Evolutionary conservation across 768 basidiomycete genomes (phyloP).

Genomic region (Russula compacta): DNA sequence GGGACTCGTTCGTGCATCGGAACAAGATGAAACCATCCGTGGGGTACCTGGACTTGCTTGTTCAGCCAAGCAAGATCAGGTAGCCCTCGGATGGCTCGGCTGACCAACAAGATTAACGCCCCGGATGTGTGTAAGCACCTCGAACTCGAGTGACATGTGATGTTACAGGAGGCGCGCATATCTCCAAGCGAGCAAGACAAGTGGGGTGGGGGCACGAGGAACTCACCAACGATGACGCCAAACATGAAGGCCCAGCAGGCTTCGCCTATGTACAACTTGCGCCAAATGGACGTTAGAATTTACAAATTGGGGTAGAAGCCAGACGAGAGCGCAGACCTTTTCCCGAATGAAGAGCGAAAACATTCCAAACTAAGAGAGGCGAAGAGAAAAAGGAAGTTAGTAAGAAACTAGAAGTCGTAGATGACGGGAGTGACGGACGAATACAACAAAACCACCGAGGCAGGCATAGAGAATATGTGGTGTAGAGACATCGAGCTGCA

Average conservation of each 20-base stretch:
- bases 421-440: slow-evolving; percentile 36
- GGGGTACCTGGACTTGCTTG: not conserved
- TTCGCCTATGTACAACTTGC: slow-evolving; percentile 89
- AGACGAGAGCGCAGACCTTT: slow-evolving; percentile 38
- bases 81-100: too few species aligned
- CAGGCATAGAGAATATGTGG: slow-evolving; percentile 74
- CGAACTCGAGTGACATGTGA: not conserved
- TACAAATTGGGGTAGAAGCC: not conserved
- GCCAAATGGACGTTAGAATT: not conserved
- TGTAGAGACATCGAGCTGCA: slow-evolving; percentile 49
- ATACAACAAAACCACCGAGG: slow-evolving; percentile 72
- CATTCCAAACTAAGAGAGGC: slow-evolving; percentile 71
- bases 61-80: too few species aligned
- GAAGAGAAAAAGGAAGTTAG: not conserved
- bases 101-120: not conserved
- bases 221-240: slow-evolving; percentile 78
- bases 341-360: slow-evolving; percentile 88
- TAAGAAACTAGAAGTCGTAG: not conserved
- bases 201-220: slow-evolving; percentile 7
- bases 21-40: not conserved
- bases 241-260: slow-evolving; percentile 93
- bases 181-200: not conserved
- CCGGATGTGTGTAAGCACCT: not conserved
- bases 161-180: not conserved
- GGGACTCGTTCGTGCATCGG: not conserved